Conservation (phyloP, 2,329 filamentous ascomycete species). For the Paecilomyces niveus region DNA sequence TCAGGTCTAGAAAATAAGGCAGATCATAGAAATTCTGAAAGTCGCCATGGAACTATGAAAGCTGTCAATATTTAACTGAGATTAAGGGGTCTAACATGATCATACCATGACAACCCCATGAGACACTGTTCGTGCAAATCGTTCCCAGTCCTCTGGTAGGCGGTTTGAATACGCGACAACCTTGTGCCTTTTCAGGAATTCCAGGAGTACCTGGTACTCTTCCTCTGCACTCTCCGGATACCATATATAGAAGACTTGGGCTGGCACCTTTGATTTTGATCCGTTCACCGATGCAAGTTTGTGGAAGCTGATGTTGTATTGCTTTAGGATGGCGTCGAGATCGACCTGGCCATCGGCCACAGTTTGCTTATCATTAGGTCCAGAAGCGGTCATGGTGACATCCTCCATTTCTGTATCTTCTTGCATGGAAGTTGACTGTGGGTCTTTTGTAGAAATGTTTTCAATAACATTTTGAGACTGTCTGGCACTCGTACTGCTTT, state of each 20-base stretch:
- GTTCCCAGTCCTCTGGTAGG: constrained; percentile 26
- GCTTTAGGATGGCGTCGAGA: constrained; percentile 9
- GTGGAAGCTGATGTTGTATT: constrained; percentile 20
- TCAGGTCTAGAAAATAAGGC: constrained; percentile 16
- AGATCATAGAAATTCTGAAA: constrained; percentile 24
- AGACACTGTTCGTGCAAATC: constrained; percentile 20
- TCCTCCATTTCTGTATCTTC: background rate
- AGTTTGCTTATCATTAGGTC: too few species aligned
- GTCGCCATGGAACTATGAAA: constrained; percentile 28
- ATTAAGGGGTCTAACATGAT: background rate
- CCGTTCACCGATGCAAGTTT: constrained; percentile 17
- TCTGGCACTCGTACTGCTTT: background rate
- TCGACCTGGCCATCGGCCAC: constrained; percentile 2
- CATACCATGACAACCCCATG: constrained; percentile 29
- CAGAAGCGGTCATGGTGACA: constrained; percentile 1
- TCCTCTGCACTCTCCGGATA: constrained; percentile 18
- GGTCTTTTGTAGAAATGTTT: background rate
- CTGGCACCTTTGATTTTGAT: constrained; percentile 7
- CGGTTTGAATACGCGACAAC: constrained; percentile 23
- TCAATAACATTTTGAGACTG: background rate
- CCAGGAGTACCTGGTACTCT: constrained; percentile 20
- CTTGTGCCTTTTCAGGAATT: constrained; percentile 18
- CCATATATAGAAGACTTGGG: constrained; percentile 27
- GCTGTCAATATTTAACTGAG: background rate
- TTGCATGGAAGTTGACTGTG: background rate